These are phyloP conservation scores for Yamadazyma paraphyllophila DNA, from an alignment of 805 yeast genomes.

Conservation along the genomic window DNA sequence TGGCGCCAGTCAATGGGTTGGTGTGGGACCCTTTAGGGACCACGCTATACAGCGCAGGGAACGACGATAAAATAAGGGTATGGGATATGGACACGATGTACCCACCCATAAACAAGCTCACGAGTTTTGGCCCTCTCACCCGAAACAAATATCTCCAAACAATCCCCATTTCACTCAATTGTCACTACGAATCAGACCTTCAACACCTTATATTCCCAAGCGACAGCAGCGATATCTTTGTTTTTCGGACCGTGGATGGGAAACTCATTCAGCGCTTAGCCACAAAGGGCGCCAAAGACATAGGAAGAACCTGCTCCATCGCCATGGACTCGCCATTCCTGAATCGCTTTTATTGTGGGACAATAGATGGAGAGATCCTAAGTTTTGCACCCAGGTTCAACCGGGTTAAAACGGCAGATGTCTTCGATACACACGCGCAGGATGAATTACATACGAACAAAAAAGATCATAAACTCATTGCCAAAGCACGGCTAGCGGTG, in stretches of 20 bases:
- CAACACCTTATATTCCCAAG: constrained; percentile 69
- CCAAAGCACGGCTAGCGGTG: too few species aligned
- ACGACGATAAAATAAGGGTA: constrained; percentile 74
- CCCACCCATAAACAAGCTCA: constrained; percentile 55
- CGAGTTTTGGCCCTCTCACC: constrained; percentile 76
- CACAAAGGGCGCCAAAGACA: constrained; percentile 38
- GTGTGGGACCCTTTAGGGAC: constrained; percentile 70
- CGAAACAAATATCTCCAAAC: constrained; percentile 56
- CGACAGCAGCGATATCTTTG: constrained; percentile 68
- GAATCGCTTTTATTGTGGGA: constrained; percentile 55
- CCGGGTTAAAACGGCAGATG: neutral
- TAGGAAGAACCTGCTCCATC: constrained; percentile 51
- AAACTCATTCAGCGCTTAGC: constrained; percentile 57
- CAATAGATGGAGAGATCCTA: constrained; percentile 63
- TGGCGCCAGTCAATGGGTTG: constrained; percentile 75
- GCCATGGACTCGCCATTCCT: constrained; percentile 45
- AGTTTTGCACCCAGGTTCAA: constrained; percentile 45
- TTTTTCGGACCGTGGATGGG: constrained; percentile 61
- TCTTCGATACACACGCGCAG: neutral
- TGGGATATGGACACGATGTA: constrained; percentile 60
- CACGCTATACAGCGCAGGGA: constrained; percentile 63
- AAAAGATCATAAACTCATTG: too few species aligned
- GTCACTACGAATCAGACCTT: constrained; percentile 49
- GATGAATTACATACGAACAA: too few species aligned
- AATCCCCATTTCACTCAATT: constrained; percentile 53